These are phyloP conservation scores for Eucalyptus erythrocorys DNA, from an alignment of 345 rosid genomes.

Conservation along the genomic window DNA sequence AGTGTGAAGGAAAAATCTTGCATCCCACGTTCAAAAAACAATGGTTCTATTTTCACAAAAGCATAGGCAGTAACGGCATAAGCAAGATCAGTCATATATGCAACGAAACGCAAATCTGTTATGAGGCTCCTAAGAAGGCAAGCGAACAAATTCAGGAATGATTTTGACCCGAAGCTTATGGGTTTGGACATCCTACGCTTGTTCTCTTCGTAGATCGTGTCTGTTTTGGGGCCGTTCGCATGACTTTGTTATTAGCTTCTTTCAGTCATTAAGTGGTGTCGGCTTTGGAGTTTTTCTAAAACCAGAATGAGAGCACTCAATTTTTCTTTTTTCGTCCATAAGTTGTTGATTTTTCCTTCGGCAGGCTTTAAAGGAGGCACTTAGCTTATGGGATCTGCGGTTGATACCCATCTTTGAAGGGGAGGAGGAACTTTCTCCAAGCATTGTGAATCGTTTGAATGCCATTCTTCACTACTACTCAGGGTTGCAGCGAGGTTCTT, in stretches of 20 bases:
- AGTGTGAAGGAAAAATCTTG: no score
- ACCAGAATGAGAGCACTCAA: no score
- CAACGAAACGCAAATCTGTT: neutral
- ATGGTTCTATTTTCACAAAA: neutral
- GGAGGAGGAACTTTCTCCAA: neutral
- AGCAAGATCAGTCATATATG: neutral
- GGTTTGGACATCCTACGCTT: no score
- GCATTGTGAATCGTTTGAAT: neutral
- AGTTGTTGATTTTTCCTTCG: no score
- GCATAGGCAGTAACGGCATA: neutral
- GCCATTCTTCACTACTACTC: neutral
- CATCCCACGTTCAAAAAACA: neutral
- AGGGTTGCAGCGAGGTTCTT: fast-evolving
- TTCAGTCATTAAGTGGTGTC: no score
- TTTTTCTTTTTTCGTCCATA: no score
- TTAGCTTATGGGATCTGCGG: neutral
- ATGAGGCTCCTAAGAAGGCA: neutral
- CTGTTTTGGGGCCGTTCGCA: fast-evolving
- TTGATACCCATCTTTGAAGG: neutral
- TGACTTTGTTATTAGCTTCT: no score
- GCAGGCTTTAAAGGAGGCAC: neutral
- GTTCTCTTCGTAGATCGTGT: no score
- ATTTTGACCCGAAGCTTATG: no score
- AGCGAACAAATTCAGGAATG: neutral
- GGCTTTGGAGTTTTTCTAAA: no score